These are phyloP conservation scores for Cryphonectria naterciae DNA, from an alignment of 2,329 filamentous ascomycete species.

Conservation along the genomic window DNA sequence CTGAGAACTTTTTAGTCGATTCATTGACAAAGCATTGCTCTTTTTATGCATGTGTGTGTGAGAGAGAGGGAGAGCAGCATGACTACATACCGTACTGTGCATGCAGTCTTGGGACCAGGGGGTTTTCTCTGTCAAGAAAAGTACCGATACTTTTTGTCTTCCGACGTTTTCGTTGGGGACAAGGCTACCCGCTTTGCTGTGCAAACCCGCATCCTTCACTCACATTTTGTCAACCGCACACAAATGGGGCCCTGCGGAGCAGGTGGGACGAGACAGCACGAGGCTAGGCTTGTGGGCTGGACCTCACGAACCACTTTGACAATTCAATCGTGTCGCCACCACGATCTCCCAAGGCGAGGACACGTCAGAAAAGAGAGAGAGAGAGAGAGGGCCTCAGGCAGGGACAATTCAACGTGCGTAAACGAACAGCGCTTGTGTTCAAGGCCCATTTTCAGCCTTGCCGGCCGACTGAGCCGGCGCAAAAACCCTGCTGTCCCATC, in stretches of 20 bases:
- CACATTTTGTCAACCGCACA: not conserved
- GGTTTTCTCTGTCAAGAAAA: not conserved
- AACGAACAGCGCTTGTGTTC: not conserved
- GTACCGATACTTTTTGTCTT: not conserved
- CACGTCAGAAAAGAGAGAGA: not conserved
- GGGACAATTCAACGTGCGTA: not conserved
- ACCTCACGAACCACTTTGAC: not conserved
- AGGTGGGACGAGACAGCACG: not conserved
- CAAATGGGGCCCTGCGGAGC: not conserved
- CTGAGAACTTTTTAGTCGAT: not conserved
- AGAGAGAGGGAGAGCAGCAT: not conserved
- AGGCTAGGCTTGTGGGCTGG: not conserved
- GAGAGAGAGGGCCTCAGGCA: not conserved
- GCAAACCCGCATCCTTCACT: not conserved
- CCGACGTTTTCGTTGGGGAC: not conserved
- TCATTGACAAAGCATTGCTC: not conserved
- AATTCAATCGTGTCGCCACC: not conserved
- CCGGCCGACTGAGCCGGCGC: constrained; percentile 9
- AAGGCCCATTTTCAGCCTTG: constrained; percentile 8
- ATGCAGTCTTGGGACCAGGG: not conserved
- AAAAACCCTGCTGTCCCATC: not conserved
- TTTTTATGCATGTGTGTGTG: not conserved
- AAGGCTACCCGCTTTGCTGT: not conserved
- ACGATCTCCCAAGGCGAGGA: not conserved
- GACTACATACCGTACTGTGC: not conserved